These are phyloP conservation scores for Staphylotrichum tortipilum DNA, from an alignment of 495 filamentous ascomycete genomes.

Conservation along the genomic window DNA sequence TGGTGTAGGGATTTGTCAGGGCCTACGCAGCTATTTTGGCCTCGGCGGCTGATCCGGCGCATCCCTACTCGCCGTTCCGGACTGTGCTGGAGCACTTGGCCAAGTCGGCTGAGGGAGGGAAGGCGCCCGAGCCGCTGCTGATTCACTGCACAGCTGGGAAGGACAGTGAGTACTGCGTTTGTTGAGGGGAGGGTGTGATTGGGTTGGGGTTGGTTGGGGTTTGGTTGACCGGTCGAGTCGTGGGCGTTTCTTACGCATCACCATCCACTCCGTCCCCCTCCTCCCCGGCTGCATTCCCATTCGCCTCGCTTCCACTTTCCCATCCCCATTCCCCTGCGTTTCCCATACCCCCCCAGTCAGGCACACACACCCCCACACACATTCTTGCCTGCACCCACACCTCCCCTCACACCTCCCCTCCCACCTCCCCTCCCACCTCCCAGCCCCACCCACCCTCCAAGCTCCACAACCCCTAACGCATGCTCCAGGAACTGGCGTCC, in stretches of 20 bases:
- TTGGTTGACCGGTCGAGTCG: no score
- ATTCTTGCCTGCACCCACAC: no score
- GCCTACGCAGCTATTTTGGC: conserved; percentile 46
- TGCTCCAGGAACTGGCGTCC: conserved; percentile 46
- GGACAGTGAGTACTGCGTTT: conserved; percentile 28
- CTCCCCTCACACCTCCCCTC: neutral
- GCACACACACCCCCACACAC: no score
- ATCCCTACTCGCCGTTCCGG: conserved; percentile 30
- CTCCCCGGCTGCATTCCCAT: neutral
- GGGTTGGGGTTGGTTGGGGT: no score
- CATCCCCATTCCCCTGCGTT: conserved; percentile 32
- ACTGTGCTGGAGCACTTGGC: conserved; percentile 38
- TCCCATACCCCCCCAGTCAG: no score
- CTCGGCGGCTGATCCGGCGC: conserved; percentile 25
- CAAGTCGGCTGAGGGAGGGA: conserved; percentile 13
- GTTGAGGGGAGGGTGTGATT: no score
- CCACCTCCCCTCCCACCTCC: neutral
- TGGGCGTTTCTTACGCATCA: no score
- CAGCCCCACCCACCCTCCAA: conserved; percentile 31
- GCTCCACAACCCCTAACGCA: conserved; percentile 20
- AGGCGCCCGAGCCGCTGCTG: conserved; percentile 24
- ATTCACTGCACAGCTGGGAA: conserved; percentile 32
- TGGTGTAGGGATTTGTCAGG: conserved; percentile 45
- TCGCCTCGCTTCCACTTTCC: neutral
- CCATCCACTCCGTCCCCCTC: no score